These are phyloP conservation scores for Chalciporus pseudorubinellus DNA, from an alignment of 768 basidiomycete genomes.

Conservation along the genomic window DNA sequence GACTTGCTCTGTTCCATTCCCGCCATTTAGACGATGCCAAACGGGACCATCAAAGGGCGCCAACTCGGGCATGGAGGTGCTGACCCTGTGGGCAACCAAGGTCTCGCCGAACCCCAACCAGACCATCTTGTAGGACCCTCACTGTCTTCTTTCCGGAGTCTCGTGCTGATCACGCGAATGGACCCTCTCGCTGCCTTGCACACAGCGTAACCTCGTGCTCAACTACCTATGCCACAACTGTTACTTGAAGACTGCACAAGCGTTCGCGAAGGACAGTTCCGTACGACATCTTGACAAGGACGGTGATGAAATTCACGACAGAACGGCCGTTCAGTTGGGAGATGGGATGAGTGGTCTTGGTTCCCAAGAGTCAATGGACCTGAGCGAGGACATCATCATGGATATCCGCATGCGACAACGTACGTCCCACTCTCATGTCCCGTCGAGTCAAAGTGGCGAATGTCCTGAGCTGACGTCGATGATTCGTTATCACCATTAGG, in stretches of 20 bases:
- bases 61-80: conserved; percentile 4
- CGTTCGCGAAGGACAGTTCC: conserved; percentile 62
- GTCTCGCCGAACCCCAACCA: conserved; percentile 35
- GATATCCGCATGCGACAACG: conserved; percentile 55
- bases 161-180: conserved; percentile 1
- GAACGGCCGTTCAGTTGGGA: conserved; percentile 23
- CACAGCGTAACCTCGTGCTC: conserved; percentile 64
- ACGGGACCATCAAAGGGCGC: conserved; percentile 17
- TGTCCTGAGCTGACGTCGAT: neutral
- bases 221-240: conserved; percentile 77
- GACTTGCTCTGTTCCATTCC: neutral
- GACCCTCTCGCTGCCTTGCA: neutral
- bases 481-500: conserved; percentile 40
- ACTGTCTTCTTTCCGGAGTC: neutral
- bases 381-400: conserved; percentile 41
- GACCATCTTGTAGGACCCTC: conserved; percentile 43
- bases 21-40: conserved; percentile 18
- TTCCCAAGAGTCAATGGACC: conserved; percentile 21
- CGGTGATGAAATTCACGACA: conserved; percentile 55
- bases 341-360: neutral
- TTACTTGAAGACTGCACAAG: conserved; percentile 67
- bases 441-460: neutral
- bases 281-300: conserved; percentile 65
- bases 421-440: conserved; percentile 29
- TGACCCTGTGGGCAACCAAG: conserved; percentile 18